Evolutionary conservation across 1,139 yeast species (phyloP).

Genomic region (Magnusiomyces sp.): DNA sequence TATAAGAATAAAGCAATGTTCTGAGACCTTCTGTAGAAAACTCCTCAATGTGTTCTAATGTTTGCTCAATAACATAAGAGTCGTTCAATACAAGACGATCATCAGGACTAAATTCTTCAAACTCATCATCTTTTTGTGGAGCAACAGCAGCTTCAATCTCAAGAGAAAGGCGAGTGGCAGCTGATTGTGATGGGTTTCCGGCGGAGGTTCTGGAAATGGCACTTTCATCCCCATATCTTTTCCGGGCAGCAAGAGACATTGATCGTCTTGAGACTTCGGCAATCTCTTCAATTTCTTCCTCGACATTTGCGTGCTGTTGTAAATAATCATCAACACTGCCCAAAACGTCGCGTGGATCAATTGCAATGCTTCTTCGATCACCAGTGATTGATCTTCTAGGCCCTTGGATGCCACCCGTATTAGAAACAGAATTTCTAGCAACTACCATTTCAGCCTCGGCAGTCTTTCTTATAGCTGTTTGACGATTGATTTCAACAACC

Average conservation of each 20-base stretch:
- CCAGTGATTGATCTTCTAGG: slow-evolving; percentile 14
- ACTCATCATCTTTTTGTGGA: slow-evolving; percentile 2
- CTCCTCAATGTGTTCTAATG: slow-evolving; percentile 84
- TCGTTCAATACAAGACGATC: slow-evolving; percentile 65
- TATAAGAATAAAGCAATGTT: slow-evolving; percentile 74
- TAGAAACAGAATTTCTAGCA: slow-evolving; percentile 34
- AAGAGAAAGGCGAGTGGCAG: background rate
- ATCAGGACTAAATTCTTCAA: slow-evolving; percentile 37
- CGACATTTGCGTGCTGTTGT: slow-evolving; percentile 39
- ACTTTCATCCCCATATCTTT: slow-evolving; percentile 44
- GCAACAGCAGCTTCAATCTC: background rate
- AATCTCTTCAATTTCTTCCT: slow-evolving; percentile 52
- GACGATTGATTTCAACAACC: slow-evolving; percentile 53
- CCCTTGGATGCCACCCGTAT: slow-evolving; percentile 13
- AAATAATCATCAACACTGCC: slow-evolving; percentile 49
- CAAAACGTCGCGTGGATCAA: slow-evolving; percentile 25
- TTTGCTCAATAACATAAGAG: slow-evolving; percentile 69
- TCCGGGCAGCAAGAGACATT: slow-evolving; percentile 43
- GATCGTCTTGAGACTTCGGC: slow-evolving; percentile 55
- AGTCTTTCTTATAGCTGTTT: slow-evolving; percentile 55
- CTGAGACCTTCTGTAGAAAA: slow-evolving; percentile 92
- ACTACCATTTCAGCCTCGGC: slow-evolving; percentile 73
- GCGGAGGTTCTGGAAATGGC: slow-evolving; percentile 2
- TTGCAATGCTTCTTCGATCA: slow-evolving; percentile 23
- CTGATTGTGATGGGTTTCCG: background rate